Base-by-base conservation (phyloP, 108 stramenopile genomes). In the Skeletonema costatum region DNA sequence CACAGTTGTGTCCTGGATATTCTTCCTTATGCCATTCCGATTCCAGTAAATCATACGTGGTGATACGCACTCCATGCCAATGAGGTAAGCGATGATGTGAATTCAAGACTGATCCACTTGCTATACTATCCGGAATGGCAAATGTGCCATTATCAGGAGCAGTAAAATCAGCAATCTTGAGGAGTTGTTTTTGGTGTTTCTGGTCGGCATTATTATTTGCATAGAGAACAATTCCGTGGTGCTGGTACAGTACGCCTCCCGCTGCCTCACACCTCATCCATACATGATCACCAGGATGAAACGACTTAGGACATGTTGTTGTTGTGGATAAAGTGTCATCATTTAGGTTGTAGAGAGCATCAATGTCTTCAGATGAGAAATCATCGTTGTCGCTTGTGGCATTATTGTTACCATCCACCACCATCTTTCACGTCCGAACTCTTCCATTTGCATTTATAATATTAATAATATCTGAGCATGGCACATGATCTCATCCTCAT, bases 281-380 rank as follows among this genome's bases (percentile, higher is more conserved):
- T 3, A 87, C 84, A 64, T 87, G 86, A 75, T 87, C 86, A 31
- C 86, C 86, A 17, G 80, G 76, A 51, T 68, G 72, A 35, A 83
- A 79, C 30, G 50, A 51, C 50, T n/a, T 17, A 29, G 53, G 1
- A 56, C 25, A 16, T 56, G 25, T 25, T 17, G 25, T 25, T 17
- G 53, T 56, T 10, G 25, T 29, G n/a, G 17, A 17, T 19, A n/a
- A 13, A 51, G 4, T 19, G 5, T 29, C 53, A 56, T 56, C 9
- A 56, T 25, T 25, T 25, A 56, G 53, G 25, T 56, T 29, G 53
- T 56, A 56, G 25, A 25, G 53, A 29, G 19, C 53, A 25, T 25
- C 25, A 56, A 25, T 56, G 9, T 56, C 25, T 56, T 56, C 53
- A 21, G 25, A 29, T 9, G 25, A 25, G 4, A 56, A 56, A 46